Conservation (phyloP, 441 rosid species). For the Mallotus repandus region DNA sequence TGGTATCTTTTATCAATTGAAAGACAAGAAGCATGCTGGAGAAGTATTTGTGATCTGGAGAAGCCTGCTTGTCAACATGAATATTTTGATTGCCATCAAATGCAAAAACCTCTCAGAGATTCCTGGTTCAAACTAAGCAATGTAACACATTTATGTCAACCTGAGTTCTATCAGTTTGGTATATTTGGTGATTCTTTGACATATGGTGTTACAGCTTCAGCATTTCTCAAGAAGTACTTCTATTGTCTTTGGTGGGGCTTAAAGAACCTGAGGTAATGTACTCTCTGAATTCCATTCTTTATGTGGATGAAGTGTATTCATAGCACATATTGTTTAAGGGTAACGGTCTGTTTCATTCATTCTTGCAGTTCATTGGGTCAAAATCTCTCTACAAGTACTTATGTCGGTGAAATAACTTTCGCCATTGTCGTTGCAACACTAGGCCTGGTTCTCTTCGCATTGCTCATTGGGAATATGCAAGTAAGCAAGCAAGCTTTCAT, state of each 20-base stretch:
- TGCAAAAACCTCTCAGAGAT: slow-evolving; percentile 37
- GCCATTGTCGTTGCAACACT: slow-evolving; percentile 69
- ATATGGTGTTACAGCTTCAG: slow-evolving; percentile 48
- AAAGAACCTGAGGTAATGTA: slow-evolving; percentile 69
- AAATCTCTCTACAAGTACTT: slow-evolving; percentile 65
- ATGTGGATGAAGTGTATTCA: too few species aligned
- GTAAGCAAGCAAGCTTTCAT: slow-evolving; percentile 63
- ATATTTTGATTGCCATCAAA: slow-evolving; percentile 61
- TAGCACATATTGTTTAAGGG: neutral
- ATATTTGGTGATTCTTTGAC: slow-evolving; percentile 70
- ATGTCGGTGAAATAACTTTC: slow-evolving; percentile 63
- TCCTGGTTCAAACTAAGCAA: slow-evolving; percentile 72
- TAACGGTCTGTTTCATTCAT: slow-evolving; percentile 10
- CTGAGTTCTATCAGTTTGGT: slow-evolving; percentile 62
- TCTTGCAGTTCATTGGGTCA: slow-evolving; percentile 76
- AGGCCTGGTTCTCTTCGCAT: slow-evolving; percentile 78
- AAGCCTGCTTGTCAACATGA: slow-evolving; percentile 45
- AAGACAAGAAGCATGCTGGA: slow-evolving; percentile 86
- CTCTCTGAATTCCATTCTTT: neutral
- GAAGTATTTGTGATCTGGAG: slow-evolving; percentile 53
- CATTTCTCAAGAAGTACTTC: slow-evolving; percentile 75
- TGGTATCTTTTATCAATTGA: slow-evolving; percentile 89
- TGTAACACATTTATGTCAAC: slow-evolving; percentile 48
- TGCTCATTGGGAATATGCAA: slow-evolving; percentile 94
- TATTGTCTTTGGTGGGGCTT: slow-evolving; percentile 98